Evolutionary conservation across 768 basidiomycete species (phyloP).

Genomic region (Termitomyces heimii): DNA sequence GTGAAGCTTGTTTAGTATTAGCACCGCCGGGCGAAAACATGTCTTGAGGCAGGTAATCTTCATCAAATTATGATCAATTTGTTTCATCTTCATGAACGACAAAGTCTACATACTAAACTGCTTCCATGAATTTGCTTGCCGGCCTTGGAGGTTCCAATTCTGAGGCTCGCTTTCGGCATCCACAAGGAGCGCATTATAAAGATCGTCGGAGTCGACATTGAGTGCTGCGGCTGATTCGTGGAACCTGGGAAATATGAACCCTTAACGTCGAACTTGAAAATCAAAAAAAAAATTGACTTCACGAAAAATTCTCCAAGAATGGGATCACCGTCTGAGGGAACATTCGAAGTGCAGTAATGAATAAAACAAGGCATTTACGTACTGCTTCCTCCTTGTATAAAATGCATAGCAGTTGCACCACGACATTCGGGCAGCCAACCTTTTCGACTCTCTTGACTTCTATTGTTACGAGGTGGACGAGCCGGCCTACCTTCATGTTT

Average conservation of each 20-base stretch:
- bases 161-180: constrained; percentile 53
- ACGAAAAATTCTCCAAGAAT: constrained; percentile 62
- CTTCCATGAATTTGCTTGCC: constrained; percentile 55
- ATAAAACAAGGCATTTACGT: constrained; percentile 17
- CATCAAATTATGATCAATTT: not conserved
- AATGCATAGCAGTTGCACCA: constrained; percentile 45
- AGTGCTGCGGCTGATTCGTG: constrained; percentile 40
- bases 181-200: constrained; percentile 52
- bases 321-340: constrained; percentile 48
- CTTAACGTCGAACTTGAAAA: not conserved
- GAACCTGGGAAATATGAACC: constrained; percentile 30
- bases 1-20: constrained; percentile 56
- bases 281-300: constrained; percentile 32
- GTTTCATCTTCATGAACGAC: not conserved
- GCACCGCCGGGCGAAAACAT: constrained; percentile 43
- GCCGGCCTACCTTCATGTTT: constrained; percentile 48
- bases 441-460: constrained; percentile 14
- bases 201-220: constrained; percentile 39
- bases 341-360: not conserved
- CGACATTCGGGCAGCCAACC: constrained; percentile 68
- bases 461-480: not conserved
- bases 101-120: constrained; percentile 30
- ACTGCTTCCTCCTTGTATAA: constrained; percentile 60
- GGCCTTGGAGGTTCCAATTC: constrained; percentile 60
- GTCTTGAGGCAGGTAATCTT: constrained; percentile 36